A percentile compares a stretch with the other conserved stretches of the same genome.
Evolutionary conservation across 1,284 basidiomycete genomes (phyloP).

Genomic region (Dichomitus squalens): DNA sequence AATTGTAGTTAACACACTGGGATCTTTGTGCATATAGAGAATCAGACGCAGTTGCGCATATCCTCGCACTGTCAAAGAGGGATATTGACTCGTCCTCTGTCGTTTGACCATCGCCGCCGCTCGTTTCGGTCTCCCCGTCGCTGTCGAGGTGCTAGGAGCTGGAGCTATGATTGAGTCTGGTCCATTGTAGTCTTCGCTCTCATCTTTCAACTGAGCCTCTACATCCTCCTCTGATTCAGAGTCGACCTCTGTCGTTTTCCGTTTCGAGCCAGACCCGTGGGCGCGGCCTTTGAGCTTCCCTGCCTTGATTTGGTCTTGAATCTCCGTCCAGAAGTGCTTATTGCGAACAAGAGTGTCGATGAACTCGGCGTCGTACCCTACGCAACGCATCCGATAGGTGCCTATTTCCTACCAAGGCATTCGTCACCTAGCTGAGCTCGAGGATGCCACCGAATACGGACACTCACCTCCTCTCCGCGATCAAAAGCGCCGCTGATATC

Average conservation of each 20-base stretch:
- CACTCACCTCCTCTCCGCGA: slow-evolving; percentile 1
- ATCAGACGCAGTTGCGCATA: too few species aligned
- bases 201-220: too few species aligned
- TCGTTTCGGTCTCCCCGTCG: not conserved
- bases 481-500: slow-evolving; percentile 1
- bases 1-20: too few species aligned
- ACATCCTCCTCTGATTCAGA: not conserved
- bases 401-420: not conserved
- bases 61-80: too few species aligned
- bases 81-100: too few species aligned
- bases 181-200: too few species aligned
- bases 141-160: too few species aligned
- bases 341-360: not conserved
- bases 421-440: not conserved
- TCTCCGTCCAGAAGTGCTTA: not conserved
- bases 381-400: slow-evolving; percentile 2
- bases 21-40: too few species aligned
- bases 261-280: not conserved
- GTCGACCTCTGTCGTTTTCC: not conserved
- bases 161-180: not conserved
- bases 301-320: not conserved
- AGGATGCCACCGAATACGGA: too few species aligned
- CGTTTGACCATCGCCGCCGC: too few species aligned
- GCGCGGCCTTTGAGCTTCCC: not conserved
- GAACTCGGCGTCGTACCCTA: slow-evolving; percentile 8